These are phyloP conservation scores for Coelastrella sp. DNA, from an alignment of 139 green algal genomes.

Conservation along the genomic window DNA sequence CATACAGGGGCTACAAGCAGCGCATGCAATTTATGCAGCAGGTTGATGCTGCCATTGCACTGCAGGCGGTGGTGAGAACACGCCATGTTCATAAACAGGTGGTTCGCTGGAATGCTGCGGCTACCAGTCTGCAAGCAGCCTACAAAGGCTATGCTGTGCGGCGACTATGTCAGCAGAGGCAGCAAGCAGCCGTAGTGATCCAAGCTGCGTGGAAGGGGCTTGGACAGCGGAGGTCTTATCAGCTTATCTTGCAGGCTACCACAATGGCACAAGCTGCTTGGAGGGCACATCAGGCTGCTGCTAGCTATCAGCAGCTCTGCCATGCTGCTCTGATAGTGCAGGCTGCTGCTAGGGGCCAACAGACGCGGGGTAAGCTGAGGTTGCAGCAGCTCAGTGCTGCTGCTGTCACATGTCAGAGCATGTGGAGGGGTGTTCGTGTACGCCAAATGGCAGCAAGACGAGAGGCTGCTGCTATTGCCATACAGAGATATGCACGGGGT, in stretches of 20 bases:
- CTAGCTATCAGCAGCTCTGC: slow-evolving; percentile 15
- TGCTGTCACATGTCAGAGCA: slow-evolving; percentile 50
- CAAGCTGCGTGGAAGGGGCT: slow-evolving; percentile 55
- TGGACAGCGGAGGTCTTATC: background rate
- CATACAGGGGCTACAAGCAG: slow-evolving; percentile 26
- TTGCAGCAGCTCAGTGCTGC: slow-evolving; percentile 22
- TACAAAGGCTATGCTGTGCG: slow-evolving; percentile 44
- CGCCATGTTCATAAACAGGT: slow-evolving; percentile 15
- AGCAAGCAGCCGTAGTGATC: slow-evolving; percentile 25
- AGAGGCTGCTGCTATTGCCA: slow-evolving; percentile 39
- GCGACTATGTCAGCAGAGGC: slow-evolving; percentile 7
- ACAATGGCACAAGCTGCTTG: background rate
- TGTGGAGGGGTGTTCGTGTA: slow-evolving; percentile 22
- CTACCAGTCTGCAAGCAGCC: slow-evolving; percentile 43
- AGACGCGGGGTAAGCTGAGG: slow-evolving; percentile 3
- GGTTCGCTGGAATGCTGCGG: background rate
- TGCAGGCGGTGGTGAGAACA: slow-evolving; percentile 8
- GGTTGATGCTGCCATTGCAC: background rate
- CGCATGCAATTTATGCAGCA: slow-evolving; percentile 8
- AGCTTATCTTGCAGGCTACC: background rate
- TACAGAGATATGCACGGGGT: slow-evolving; percentile 55
- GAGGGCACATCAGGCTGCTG: background rate
- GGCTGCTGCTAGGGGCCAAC: background rate
- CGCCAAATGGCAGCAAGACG: background rate
- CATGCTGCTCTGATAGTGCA: slow-evolving; percentile 12